These are phyloP conservation scores for Aspergillus persii DNA, from an alignment of 2,329 filamentous ascomycete species.

Conservation along the genomic window DNA sequence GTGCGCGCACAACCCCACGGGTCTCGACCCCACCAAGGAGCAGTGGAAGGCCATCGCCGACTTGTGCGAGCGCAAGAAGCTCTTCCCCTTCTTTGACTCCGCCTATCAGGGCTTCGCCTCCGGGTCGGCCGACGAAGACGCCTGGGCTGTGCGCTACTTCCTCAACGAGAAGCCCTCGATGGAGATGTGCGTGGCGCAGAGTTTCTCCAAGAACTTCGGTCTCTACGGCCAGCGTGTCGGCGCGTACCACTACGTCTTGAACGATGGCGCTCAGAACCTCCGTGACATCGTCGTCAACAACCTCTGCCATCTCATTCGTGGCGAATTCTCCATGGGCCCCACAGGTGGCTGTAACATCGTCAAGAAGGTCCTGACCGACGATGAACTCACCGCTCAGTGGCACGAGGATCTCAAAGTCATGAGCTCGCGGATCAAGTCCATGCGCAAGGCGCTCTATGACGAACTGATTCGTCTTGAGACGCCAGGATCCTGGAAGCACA, in stretches of 20 bases:
- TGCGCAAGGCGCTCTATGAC: constrained; percentile 74
- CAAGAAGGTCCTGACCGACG: constrained; percentile 74
- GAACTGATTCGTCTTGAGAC: constrained; percentile 83
- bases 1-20: constrained; percentile 97
- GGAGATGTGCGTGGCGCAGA: constrained; percentile 57
- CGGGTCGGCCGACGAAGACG: constrained; percentile 79
- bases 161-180: constrained; percentile 74
- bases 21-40: constrained; percentile 84
- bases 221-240: constrained; percentile 94
- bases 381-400: constrained; percentile 79
- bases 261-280: constrained; percentile 27
- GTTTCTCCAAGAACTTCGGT: constrained; percentile 66
- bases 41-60: constrained; percentile 89
- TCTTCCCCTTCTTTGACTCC: constrained; percentile 97
- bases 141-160: constrained; percentile 87
- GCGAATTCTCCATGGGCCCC: constrained; percentile 56
- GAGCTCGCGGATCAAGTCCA: constrained; percentile 88
- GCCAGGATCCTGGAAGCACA: constrained; percentile 95
- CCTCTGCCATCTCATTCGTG: constrained; percentile 40
- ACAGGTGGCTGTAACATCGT: constrained; percentile 86
- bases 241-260: constrained; percentile 69
- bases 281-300: constrained; percentile 36
- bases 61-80: constrained; percentile 73
- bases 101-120: constrained; percentile 98
- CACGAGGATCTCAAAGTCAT: constrained; percentile 84